A percentile compares a stretch with the other conserved stretches of the same genome.
These are phyloP conservation scores for Uromyces viciae-fabae DNA, from an alignment of 1,284 basidiomycete species.

Conservation along the genomic window DNA sequence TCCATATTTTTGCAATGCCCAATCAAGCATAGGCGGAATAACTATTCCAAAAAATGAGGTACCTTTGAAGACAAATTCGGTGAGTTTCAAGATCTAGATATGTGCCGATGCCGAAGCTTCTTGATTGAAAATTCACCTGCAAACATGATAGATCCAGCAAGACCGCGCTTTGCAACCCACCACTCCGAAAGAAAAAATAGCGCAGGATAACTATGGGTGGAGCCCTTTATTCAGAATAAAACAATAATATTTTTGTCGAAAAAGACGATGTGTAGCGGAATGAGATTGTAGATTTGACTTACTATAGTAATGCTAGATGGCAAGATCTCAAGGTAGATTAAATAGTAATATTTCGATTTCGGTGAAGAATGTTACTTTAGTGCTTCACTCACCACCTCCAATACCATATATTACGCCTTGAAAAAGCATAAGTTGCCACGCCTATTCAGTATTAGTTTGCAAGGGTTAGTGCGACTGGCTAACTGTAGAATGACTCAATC, in stretches of 20 bases:
- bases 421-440: constrained; percentile 10
- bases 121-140: constrained; percentile 11
- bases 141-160: constrained; percentile 29
- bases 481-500: neutral
- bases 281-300: neutral
- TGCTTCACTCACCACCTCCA: constrained; percentile 27
- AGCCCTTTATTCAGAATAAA: neutral
- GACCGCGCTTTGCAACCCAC: constrained; percentile 27
- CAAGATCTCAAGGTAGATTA: too few species aligned
- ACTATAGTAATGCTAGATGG: constrained; percentile 1
- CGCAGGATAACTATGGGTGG: constrained; percentile 6
- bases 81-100: neutral
- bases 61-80: neutral
- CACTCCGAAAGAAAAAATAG: constrained; percentile 37
- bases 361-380: too few species aligned
- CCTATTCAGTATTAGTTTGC: neutral
- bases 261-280: neutral
- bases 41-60: constrained; percentile 28
- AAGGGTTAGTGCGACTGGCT: neutral
- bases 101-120: neutral
- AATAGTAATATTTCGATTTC: too few species aligned
- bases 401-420: constrained; percentile 26
- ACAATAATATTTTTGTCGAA: neutral
- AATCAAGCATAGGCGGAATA: constrained; percentile 20
- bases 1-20: constrained; percentile 36